Conservation (phyloP, 2,329 filamentous ascomycete species). For the Beauveria varroae region DNA sequence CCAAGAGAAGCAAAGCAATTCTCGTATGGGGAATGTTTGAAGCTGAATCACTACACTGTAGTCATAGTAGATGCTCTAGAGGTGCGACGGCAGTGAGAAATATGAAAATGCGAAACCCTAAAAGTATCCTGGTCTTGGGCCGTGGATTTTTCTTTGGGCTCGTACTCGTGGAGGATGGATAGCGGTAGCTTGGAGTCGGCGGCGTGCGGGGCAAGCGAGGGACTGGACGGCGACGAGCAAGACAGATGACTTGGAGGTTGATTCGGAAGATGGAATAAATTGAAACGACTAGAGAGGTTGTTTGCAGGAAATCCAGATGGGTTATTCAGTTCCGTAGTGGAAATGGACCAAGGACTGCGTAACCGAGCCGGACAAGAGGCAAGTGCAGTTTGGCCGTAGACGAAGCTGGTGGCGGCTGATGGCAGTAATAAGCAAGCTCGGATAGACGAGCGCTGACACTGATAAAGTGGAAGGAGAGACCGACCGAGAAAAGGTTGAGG, state of each 20-base stretch:
- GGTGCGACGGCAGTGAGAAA: too few relatives aligned
- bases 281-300: neutral
- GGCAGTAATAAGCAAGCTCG: neutral
- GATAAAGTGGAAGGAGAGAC: neutral
- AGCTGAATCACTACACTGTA: neutral
- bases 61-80: neutral
- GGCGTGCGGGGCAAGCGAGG: conserved; percentile 7
- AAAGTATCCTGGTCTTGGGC: neutral
- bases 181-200: neutral
- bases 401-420: neutral
- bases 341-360: neutral
- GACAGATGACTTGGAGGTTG: neutral
- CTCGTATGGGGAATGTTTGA: neutral
- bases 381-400: neutral
- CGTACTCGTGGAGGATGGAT: neutral
- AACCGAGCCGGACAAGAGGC: neutral
- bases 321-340: neutral
- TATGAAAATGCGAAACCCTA: too few relatives aligned
- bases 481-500: neutral
- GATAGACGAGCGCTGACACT: neutral
- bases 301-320: neutral
- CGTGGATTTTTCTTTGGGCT: neutral
- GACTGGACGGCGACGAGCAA: neutral
- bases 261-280: neutral
- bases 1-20: neutral